Percentiles rank a stretch among this genome's conserved stretches.
phyloP scores from a whole-genome alignment of 208 protist genomes.

The Acanthamoeba divionensis region DNA sequence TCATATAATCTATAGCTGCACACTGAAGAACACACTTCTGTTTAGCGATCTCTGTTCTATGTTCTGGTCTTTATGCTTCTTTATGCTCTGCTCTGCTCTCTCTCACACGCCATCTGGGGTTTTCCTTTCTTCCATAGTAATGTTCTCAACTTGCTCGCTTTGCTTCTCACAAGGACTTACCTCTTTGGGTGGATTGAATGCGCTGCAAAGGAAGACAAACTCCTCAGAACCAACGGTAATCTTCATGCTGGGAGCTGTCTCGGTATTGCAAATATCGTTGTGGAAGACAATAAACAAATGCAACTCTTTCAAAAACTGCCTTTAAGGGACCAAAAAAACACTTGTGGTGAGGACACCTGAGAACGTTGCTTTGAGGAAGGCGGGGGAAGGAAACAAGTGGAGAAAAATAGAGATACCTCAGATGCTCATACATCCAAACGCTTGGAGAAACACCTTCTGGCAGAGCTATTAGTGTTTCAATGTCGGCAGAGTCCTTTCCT shows the following conservation, averaged over 20 bases:
- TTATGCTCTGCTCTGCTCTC: no score
- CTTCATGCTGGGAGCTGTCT: constrained; percentile 54
- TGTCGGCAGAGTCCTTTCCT: background rate
- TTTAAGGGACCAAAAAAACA: background rate
- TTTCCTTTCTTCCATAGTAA: no score
- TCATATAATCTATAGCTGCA: constrained; percentile 40
- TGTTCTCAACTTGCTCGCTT: no score
- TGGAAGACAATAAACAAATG: constrained; percentile 40
- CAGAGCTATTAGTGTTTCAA: background rate
- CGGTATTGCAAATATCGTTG: background rate
- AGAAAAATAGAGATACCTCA: constrained; percentile 1
- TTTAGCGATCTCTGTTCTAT: background rate
- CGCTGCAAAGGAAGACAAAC: constrained; percentile 45
- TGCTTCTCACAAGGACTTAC: background rate
- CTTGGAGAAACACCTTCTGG: background rate
- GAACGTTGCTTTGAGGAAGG: background rate
- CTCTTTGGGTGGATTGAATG: constrained; percentile 43
- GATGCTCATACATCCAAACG: constrained; percentile 49
- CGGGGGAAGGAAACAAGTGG: background rate
- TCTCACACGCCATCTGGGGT: no score
- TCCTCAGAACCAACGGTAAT: constrained; percentile 24
- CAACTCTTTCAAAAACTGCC: constrained; percentile 31
- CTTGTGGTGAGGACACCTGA: no score
- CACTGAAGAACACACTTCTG: background rate
- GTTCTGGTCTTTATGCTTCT: no score